phyloP scores from a whole-genome alignment of 176 grass and related monocot species.

The Alloteropsis semialata region DNA sequence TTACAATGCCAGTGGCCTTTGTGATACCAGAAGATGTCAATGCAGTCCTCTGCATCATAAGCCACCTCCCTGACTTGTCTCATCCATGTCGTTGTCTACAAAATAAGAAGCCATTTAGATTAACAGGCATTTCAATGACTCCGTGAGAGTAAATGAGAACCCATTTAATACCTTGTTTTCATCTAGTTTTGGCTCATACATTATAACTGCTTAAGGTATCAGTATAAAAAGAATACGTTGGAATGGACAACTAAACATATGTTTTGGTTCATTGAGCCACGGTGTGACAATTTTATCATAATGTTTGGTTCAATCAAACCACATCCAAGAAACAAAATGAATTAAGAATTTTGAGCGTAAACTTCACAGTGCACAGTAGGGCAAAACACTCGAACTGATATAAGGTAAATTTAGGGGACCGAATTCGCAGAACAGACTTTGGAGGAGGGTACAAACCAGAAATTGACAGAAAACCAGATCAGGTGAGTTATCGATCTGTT shows the following conservation, averaged over 20 bases:
- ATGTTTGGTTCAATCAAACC: background rate
- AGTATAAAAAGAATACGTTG: background rate
- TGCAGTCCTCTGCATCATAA: constrained; percentile 14
- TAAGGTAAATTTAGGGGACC: background rate
- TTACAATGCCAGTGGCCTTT: background rate
- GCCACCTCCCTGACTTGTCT: constrained; percentile 33
- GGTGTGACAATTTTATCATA: background rate
- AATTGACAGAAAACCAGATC: background rate
- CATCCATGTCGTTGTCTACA: constrained; percentile 20
- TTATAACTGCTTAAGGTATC: no score
- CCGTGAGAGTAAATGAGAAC: background rate
- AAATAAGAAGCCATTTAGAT: background rate
- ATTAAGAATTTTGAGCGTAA: background rate
- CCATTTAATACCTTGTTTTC: background rate
- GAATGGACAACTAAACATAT: background rate
- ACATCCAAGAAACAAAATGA: background rate
- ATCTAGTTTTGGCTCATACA: background rate
- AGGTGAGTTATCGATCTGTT: background rate
- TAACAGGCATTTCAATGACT: background rate
- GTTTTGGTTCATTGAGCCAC: background rate
- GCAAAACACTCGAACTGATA: background rate
- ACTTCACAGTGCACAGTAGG: background rate
- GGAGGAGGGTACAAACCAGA: background rate
- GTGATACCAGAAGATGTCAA: constrained; percentile 9
- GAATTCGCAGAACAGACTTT: background rate